Evolutionary conservation across 2,329 filamentous ascomycete species (phyloP).

Genomic region (Venturiaceae sp.): DNA sequence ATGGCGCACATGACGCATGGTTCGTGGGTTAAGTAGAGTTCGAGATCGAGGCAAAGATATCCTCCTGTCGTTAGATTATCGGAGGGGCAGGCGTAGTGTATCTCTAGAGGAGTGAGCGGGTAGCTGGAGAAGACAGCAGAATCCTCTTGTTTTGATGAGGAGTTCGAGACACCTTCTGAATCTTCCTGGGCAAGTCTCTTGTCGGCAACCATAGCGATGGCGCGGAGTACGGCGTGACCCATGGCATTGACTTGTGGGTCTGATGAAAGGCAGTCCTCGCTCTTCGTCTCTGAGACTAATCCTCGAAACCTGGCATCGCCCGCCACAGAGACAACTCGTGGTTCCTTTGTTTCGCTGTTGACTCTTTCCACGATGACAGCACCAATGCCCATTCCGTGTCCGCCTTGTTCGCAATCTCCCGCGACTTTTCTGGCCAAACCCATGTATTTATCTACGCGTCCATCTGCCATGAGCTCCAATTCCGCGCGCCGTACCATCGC

Average conservation of each 20-base stretch:
- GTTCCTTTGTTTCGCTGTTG: constrained; percentile 24
- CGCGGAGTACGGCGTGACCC: constrained; percentile 68
- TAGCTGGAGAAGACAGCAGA: constrained; percentile 52
- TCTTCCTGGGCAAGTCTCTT: constrained; percentile 31
- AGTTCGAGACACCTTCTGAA: constrained; percentile 11
- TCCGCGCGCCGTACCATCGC: constrained; percentile 61
- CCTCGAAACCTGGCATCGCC: constrained; percentile 65
- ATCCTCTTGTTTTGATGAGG: constrained; percentile 30
- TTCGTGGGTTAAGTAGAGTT: constrained; percentile 91
- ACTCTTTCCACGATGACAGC: constrained; percentile 57
- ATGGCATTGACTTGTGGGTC: constrained; percentile 58
- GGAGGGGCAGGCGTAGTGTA: constrained; percentile 43
- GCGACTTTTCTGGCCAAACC: constrained; percentile 57
- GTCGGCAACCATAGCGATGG: constrained; percentile 70
- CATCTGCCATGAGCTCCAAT: constrained; percentile 55
- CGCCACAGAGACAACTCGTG: constrained; percentile 59
- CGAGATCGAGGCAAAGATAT: constrained; percentile 88
- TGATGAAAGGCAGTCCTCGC: constrained; percentile 8
- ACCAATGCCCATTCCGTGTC: constrained; percentile 60
- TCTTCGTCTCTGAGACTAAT: constrained; percentile 15
- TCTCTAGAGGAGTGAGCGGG: constrained; percentile 60
- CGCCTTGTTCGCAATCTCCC: constrained; percentile 43
- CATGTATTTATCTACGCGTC: constrained; percentile 45
- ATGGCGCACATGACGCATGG: constrained; percentile 96
- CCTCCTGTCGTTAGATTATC: constrained; percentile 64